Conservation (phyloP, 2,329 filamentous ascomycete species). For the Colletotrichum chrysophilum region DNA sequence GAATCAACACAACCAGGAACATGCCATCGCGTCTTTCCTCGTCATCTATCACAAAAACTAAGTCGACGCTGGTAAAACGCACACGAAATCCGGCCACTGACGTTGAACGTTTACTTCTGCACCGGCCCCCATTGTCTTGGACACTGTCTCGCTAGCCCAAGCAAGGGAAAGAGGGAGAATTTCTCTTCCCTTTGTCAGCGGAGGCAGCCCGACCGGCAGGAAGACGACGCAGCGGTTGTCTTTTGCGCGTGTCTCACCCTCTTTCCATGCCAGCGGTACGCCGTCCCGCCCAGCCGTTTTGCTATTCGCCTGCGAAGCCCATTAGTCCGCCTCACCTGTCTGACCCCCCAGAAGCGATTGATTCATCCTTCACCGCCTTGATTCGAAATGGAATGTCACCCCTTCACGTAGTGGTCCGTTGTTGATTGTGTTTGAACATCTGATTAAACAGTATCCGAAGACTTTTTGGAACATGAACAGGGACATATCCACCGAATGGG, state of each 20-base stretch:
- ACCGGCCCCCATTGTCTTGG: constrained; percentile 4
- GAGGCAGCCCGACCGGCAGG: not conserved
- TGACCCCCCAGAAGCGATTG: not conserved
- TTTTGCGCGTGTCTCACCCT: not conserved
- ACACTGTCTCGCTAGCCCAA: constrained; percentile 3
- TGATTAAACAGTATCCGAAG: not conserved
- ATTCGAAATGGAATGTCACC: not conserved
- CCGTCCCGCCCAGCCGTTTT: constrained; percentile 14
- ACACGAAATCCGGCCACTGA: not conserved
- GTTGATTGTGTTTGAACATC: not conserved
- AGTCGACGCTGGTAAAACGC: not conserved
- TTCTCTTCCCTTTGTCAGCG: not conserved
- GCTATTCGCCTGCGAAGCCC: not conserved
- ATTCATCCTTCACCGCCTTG: not conserved
- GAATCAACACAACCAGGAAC: not conserved
- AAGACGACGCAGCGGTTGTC: not conserved
- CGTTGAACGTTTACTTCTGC: constrained; percentile 5
- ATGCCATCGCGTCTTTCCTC: not conserved
- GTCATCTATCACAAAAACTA: not conserved
- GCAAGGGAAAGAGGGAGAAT: not conserved
- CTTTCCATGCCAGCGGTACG: constrained; percentile 10
- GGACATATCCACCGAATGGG: not conserved
- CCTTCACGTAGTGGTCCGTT: not conserved
- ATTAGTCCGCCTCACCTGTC: not conserved
- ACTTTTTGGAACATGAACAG: not conserved